Base-by-base conservation (phyloP, 202 grass and related monocot species). In the Miscanthus sacchariflorus region DNA sequence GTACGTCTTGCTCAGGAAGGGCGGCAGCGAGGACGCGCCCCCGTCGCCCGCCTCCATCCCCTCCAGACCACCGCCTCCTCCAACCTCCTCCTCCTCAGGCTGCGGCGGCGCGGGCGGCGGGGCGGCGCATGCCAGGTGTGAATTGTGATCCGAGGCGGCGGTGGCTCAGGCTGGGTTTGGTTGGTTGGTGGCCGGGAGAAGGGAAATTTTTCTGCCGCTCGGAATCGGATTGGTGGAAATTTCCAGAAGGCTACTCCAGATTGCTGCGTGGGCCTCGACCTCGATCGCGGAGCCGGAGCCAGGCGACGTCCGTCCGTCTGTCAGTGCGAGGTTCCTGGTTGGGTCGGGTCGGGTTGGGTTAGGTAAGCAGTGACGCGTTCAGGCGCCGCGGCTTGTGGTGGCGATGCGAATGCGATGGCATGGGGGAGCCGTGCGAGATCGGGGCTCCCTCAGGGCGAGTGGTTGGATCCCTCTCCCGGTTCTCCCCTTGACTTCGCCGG, bases 1-100 rank as follows among this genome's bases (percentile, higher is more conserved):
- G 83, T 98, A 98, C 75, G 96, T 95, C 93, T 98, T 98, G 87
- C 71, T 90, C 43, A 98, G 90, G 85, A 98, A 98, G 75, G 96
- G 96, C 81, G 94, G 92, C 83, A 93, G 90, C 58, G 96, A 90
- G 63, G 71, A 85, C 81, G 81, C 79, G 68, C 72, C 79, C 65
- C 93, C 88, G 79, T 83, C 87, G 70, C 74, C 75, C 46, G 61
- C 81, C 54, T 95, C 93, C 93, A 93, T 95, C 46, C 45, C 80
- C 49, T 15, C 52, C 49, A 43, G 35, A 25, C 15, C 17, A 17
- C 1, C 30, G 23, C 44, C 43, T 68, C 12, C 78, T 65, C 33
- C 24, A 13, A 9, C 8, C 33, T 67, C 7, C 33, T 30, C 38
- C 48, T 40, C 54, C 44, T 39, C 59, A 17, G 33, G 76, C 19